These are phyloP conservation scores for Sordariomycetes sp. DNA, from an alignment of 2,329 filamentous ascomycete species.

Conservation along the genomic window DNA sequence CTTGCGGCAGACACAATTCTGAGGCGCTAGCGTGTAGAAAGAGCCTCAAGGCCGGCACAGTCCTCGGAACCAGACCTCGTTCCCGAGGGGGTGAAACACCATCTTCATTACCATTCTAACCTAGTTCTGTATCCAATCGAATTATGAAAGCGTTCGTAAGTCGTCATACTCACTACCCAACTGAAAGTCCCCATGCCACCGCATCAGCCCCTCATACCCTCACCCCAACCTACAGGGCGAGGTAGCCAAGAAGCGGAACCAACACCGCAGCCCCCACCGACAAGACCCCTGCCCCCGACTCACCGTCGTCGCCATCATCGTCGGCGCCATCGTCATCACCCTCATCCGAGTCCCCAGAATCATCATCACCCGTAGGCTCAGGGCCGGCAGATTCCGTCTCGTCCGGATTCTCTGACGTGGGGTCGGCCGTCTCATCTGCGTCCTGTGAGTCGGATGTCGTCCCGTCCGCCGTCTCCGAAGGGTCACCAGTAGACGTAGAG, in stretches of 20 bases:
- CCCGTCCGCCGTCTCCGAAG: not conserved
- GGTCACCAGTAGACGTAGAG: not conserved
- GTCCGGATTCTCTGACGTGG: not conserved
- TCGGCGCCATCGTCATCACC: not conserved
- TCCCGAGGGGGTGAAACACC: too few relatives aligned
- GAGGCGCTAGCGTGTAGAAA: too few relatives aligned
- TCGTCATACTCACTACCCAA: not conserved
- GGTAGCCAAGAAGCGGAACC: not conserved
- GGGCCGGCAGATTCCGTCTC: not conserved
- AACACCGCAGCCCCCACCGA: not conserved
- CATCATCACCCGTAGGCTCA: not conserved
- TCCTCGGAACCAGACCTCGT: too few relatives aligned
- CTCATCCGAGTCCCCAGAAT: not conserved
- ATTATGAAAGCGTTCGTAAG: not conserved
- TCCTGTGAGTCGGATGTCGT: not conserved
- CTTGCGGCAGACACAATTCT: too few relatives aligned
- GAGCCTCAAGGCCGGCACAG: too few relatives aligned
- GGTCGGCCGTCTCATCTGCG: not conserved
- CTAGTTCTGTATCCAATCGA: too few relatives aligned
- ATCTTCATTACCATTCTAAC: too few relatives aligned
- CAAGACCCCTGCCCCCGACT: not conserved
- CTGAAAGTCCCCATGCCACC: not conserved
- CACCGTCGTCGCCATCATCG: not conserved
- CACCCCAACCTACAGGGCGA: not conserved
- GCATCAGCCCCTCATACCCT: not conserved